These are phyloP conservation scores for Synchytrium microbalum DNA, from an alignment of 371 early-diverging fungal species.

Conservation along the genomic window DNA sequence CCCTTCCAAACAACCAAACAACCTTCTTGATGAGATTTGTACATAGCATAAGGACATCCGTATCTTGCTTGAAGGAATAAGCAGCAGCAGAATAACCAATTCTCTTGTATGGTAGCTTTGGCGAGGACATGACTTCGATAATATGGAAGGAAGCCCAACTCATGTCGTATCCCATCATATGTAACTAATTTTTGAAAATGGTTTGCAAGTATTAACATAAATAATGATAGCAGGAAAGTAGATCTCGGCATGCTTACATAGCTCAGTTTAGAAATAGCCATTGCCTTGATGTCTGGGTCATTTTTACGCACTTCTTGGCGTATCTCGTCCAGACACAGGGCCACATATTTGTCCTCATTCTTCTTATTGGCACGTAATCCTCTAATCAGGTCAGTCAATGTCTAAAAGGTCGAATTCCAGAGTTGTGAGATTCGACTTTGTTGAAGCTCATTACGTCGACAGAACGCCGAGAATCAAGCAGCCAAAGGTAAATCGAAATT, in stretches of 20 bases:
- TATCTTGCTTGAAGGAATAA: constrained; percentile 83
- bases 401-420: constrained; percentile 1
- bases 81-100: constrained; percentile 88
- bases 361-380: constrained; percentile 90
- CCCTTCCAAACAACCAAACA: too few species aligned
- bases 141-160: constrained; percentile 94
- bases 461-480: not conserved
- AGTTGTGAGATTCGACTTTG: not conserved
- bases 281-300: constrained; percentile 77
- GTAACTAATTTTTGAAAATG: constrained; percentile 55
- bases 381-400: constrained; percentile 58
- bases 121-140: constrained; percentile 93
- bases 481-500: not conserved
- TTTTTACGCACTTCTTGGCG: constrained; percentile 76
- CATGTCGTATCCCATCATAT: constrained; percentile 96
- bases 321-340: constrained; percentile 75
- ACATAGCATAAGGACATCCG: constrained; percentile 91
- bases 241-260: constrained; percentile 46
- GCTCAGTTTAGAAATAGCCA: constrained; percentile 80
- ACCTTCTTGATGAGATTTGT: constrained; percentile 94
- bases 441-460: not conserved
- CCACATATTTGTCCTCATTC: constrained; percentile 80
- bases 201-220: not conserved
- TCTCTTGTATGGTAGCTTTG: constrained; percentile 75
- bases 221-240: not conserved